Evolutionary conservation across 345 rosid species (phyloP), one percentile per base, ranked within the genome.

Genomic region (Theobroma cacao): DNA sequence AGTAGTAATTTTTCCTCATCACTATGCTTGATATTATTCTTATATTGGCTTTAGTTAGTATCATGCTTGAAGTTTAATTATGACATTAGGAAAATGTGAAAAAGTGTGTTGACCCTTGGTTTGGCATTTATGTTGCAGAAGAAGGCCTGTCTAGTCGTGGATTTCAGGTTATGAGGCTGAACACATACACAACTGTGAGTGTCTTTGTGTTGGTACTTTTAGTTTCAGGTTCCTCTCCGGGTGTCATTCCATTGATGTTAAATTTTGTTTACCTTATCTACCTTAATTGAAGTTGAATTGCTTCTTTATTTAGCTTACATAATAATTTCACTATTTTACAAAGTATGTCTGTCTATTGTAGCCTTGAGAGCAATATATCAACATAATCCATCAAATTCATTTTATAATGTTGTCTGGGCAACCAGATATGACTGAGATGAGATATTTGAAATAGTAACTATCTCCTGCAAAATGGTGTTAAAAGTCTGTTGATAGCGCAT

Each of bases 181-280:
- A 96, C 78, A 92, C 99, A 38, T 96, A 96, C 82, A 87, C 95
- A 58, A 96, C 99, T 7, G 99, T 96, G 87, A 91, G 95, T 86
- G 55, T 26, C 82, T 45, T 28, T 41, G 22, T 50, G 58, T 20
- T 79, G 60, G 28, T 71, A 33, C 31, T 50, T 18, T 47, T 48
- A 33, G 47, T 33, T n/a, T 40, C 18, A 65, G 75, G 41, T 33
- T 52, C 33, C 73, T 26, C 40, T 45, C 22, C 7, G 15, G 22
- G 22, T 33, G 33, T 9, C 50, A 50, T 65, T 31, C 58, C 50
- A 28, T 62, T 30, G 31, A 33, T 24, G 12, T 38, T 58, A 26
- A 7, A 22, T 58, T 55, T 75, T 73, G 9, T 38, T 75, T 56
- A 4, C 77, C 53, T 59, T 28, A 17, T 43, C 22, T 75, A 43